phyloP scores from a whole-genome alignment of 495 filamentous ascomycete species.

The Aspergillus bertholletiae region DNA sequence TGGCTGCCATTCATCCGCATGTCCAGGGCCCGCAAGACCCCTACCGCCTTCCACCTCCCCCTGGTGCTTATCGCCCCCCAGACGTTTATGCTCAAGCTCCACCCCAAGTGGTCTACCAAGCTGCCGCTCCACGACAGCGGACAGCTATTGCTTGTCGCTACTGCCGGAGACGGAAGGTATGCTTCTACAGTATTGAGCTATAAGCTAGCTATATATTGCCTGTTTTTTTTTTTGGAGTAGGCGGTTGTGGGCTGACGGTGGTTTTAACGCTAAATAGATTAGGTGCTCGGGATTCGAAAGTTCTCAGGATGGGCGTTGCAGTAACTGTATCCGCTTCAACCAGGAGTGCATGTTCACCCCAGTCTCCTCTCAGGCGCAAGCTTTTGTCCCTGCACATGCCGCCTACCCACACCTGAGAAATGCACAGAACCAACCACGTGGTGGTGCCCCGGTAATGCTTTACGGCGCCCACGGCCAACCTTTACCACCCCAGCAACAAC shows the following conservation, averaged over 20 bases:
- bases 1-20: conserved; percentile 39
- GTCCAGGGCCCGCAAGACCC: conserved; percentile 33
- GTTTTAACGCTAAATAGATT: conserved; percentile 50
- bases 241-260: conserved; percentile 9
- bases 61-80: conserved; percentile 37
- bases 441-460: conserved; percentile 45
- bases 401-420: conserved; percentile 61
- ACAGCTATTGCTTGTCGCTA: conserved; percentile 86
- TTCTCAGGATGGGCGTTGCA: conserved; percentile 73
- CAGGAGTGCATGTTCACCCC: conserved; percentile 87
- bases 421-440: conserved; percentile 38
- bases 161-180: conserved; percentile 77
- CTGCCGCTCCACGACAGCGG: conserved; percentile 71
- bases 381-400: conserved; percentile 77
- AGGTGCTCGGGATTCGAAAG: conserved; percentile 80
- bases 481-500: conserved; percentile 53
- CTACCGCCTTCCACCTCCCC: conserved; percentile 40
- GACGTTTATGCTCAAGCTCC: conserved; percentile 46
- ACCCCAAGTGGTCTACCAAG: conserved; percentile 53
- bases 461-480: conserved; percentile 79
- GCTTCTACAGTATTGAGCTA: conserved; percentile 9
- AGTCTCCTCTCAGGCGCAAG: conserved; percentile 77
- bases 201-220: neutral
- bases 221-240: neutral
- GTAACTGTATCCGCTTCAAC: conserved; percentile 75